These are phyloP conservation scores for Rugosomyces carneus DNA, from an alignment of 1,284 basidiomycete species.

Conservation along the genomic window DNA sequence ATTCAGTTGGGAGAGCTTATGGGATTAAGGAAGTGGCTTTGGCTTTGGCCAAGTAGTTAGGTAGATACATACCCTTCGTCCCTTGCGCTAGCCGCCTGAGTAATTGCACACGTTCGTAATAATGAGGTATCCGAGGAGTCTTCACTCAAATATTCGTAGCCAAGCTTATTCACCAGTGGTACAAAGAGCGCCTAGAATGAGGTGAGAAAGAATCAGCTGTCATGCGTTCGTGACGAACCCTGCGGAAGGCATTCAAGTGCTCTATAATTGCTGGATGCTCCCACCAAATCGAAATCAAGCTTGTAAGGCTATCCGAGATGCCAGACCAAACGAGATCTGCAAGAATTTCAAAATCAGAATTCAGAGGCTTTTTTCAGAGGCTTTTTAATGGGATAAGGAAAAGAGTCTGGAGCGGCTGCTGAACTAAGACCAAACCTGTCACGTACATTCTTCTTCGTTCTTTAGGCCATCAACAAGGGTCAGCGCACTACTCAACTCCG, in stretches of 20 bases:
- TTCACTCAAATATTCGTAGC: slow-evolving; percentile 66
- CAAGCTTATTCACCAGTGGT: slow-evolving; percentile 76
- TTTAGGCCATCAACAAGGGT: slow-evolving; percentile 65
- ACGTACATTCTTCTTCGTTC: slow-evolving; percentile 72
- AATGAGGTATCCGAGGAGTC: slow-evolving; percentile 74
- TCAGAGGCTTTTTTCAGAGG: not conserved
- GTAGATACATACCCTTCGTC: slow-evolving; percentile 45
- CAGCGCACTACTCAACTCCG: slow-evolving; percentile 72
- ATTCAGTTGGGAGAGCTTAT: not conserved
- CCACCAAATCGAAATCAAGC: slow-evolving; percentile 78
- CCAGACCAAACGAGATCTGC: slow-evolving; percentile 73
- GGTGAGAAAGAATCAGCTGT: slow-evolving; percentile 1
- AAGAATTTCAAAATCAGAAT: not conserved
- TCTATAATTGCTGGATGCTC: slow-evolving; percentile 65
- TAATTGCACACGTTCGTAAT: slow-evolving; percentile 75
- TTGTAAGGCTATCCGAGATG: slow-evolving; percentile 49
- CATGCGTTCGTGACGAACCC: slow-evolving; percentile 31
- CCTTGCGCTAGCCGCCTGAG: slow-evolving; percentile 55
- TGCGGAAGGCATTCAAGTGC: slow-evolving; percentile 57
- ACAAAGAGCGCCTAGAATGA: slow-evolving; percentile 57
- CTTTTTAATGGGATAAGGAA: not conserved
- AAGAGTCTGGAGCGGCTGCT: too few species aligned
- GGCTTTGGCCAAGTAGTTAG: not conserved
- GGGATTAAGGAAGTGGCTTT: not conserved
- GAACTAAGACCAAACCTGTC: not conserved